A percentile compares a stretch with the other conserved stretches of the same genome.
These are phyloP conservation scores for Penicillium italicum DNA, from an alignment of 2,329 filamentous ascomycete genomes.

Conservation along the genomic window DNA sequence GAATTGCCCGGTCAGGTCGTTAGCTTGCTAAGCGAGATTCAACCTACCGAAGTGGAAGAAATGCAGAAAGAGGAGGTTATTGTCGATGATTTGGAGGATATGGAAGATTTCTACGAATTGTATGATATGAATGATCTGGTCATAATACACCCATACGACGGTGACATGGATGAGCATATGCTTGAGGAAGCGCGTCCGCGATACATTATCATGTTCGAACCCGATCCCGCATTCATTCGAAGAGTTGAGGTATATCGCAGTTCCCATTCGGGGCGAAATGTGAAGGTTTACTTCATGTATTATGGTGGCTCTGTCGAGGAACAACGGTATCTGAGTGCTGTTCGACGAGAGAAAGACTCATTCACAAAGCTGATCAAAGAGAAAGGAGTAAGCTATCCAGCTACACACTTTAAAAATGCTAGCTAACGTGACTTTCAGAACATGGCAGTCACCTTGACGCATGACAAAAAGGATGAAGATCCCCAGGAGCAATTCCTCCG, in stretches of 20 bases:
- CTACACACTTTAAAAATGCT: neutral
- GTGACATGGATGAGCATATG: slow-evolving; percentile 93
- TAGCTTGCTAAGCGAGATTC: slow-evolving; percentile 75
- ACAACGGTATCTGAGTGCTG: slow-evolving; percentile 82
- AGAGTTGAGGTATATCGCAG: slow-evolving; percentile 93
- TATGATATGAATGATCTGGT: slow-evolving; percentile 89
- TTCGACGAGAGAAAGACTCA: slow-evolving; percentile 92
- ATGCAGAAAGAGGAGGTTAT: slow-evolving; percentile 66
- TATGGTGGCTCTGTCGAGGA: slow-evolving; percentile 94
- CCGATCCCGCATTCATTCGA: slow-evolving; percentile 88
- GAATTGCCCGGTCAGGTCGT: slow-evolving; percentile 81
- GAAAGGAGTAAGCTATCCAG: slow-evolving; percentile 59
- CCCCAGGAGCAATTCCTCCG: slow-evolving; percentile 89
- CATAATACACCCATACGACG: slow-evolving; percentile 88
- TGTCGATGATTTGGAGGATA: slow-evolving; percentile 77
- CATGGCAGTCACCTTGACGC: slow-evolving; percentile 85
- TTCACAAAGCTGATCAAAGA: slow-evolving; percentile 95
- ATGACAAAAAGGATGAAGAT: slow-evolving; percentile 69
- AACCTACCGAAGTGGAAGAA: slow-evolving; percentile 73
- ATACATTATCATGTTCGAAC: slow-evolving; percentile 98
- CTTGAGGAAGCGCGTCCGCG: slow-evolving; percentile 88
- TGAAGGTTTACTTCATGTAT: slow-evolving; percentile 94
- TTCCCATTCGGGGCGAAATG: slow-evolving; percentile 82
- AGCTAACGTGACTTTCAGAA: slow-evolving; percentile 40
- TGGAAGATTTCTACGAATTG: slow-evolving; percentile 87